Conservation (phyloP, 305 asterid species). For the Solanum aculeatissimum region DNA sequence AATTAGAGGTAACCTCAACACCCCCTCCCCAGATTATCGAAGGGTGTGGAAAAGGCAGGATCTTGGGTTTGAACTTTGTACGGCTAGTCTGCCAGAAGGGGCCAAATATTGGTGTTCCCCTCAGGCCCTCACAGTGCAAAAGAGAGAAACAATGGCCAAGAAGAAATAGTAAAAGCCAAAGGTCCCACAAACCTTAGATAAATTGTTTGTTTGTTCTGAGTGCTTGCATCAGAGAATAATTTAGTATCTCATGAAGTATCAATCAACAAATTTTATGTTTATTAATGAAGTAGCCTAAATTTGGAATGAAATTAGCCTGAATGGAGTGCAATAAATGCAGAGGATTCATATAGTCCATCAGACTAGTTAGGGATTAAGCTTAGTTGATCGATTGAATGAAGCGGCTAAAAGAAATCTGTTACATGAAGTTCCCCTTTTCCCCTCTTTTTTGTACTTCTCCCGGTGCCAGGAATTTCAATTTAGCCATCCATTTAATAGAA, state of each 20-base stretch:
- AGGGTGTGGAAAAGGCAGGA: not conserved
- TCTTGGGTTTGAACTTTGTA: not conserved
- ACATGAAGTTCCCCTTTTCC: not conserved
- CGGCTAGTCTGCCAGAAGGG: not conserved
- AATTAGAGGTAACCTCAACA: not conserved
- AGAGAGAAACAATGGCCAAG: not conserved
- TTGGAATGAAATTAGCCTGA: not conserved
- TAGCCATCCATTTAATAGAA: not conserved
- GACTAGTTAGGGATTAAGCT: not conserved
- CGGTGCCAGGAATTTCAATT: not conserved
- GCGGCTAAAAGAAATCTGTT: not conserved
- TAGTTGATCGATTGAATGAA: not conserved
- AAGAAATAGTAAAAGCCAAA: not conserved
- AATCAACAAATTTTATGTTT: not conserved
- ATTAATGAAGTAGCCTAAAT: not conserved
- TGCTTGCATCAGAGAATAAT: not conserved
- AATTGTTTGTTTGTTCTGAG: not conserved
- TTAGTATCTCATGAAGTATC: not conserved
- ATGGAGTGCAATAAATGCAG: not conserved
- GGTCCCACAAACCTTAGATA: not conserved
- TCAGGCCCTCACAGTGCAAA: not conserved
- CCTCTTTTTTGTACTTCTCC: not conserved
- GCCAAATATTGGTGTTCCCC: not conserved
- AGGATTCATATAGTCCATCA: not conserved
- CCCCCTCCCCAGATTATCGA: not conserved